Evolutionary conservation across 2,329 filamentous ascomycete species (phyloP).

Genomic region (Trichoderma sp.): DNA sequence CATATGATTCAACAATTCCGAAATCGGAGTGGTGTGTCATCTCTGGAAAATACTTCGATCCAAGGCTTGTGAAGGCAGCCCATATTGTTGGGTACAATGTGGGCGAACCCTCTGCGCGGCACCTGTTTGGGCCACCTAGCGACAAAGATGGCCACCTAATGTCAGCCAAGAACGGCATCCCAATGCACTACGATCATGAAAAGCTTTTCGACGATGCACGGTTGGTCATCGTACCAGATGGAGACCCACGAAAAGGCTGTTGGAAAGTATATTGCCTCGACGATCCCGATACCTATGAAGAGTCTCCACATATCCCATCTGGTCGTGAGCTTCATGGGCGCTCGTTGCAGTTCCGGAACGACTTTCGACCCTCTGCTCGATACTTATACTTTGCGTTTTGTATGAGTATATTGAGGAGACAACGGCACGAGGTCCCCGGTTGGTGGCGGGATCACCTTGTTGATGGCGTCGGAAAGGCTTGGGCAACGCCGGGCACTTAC

Average conservation of each 20-base stretch:
- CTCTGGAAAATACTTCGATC: neutral
- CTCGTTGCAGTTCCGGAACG: neutral
- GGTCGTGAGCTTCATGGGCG: neutral
- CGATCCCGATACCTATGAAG: neutral
- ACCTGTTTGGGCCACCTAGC: neutral
- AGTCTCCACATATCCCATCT: too few species aligned
- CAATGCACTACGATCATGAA: neutral
- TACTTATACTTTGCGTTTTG: neutral
- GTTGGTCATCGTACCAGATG: neutral
- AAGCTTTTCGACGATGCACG: neutral
- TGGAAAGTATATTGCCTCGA: neutral
- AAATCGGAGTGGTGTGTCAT: neutral
- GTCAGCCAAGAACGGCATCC: neutral
- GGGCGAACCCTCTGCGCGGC: neutral
- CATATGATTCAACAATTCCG: fast-evolving
- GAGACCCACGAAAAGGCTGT: neutral
- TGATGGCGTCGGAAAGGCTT: too few species aligned
- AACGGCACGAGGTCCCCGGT: neutral
- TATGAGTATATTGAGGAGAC: neutral
- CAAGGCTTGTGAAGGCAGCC: too few species aligned
- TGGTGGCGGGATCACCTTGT: neutral
- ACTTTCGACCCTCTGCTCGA: neutral
- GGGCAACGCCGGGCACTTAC: too few species aligned
- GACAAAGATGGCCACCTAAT: neutral
- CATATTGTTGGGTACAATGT: neutral